Percentiles rank a stretch among this genome's conserved stretches.
Evolutionary conservation across 495 filamentous ascomycete species (phyloP).

Genomic region (Penicillium canescens): DNA sequence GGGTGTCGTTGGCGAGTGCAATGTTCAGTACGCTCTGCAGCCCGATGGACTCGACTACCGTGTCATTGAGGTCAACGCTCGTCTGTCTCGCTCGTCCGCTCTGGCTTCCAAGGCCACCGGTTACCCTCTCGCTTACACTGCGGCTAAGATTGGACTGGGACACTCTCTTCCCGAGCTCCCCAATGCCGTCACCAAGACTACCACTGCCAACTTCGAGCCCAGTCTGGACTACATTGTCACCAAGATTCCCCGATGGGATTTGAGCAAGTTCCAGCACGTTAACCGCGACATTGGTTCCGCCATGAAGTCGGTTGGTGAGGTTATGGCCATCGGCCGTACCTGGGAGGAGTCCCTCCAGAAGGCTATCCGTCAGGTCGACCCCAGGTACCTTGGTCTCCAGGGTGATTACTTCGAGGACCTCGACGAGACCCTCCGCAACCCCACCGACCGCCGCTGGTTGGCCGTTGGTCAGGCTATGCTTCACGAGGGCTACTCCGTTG

Average conservation of each 20-base stretch:
- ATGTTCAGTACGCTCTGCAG: constrained; percentile 96
- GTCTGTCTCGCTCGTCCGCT: constrained; percentile 91
- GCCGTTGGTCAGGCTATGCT: constrained; percentile 98
- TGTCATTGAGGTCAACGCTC: constrained; percentile 97
- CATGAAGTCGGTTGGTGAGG: constrained; percentile 98
- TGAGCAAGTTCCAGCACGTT: constrained; percentile 98
- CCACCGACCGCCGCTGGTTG: constrained; percentile 93
- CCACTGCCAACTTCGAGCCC: constrained; percentile 97
- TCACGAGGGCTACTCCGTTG: constrained; percentile 91
- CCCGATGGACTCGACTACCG: constrained; percentile 94
- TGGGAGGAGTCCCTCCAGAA: constrained; percentile 99
- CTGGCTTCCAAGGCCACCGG: constrained; percentile 96
- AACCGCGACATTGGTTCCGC: constrained; percentile 95
- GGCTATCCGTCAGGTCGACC: constrained; percentile 94
- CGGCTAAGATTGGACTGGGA: constrained; percentile 94
- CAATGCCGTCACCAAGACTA: constrained; percentile 97
- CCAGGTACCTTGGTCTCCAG: constrained; percentile 88
- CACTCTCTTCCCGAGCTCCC: constrained; percentile 93
- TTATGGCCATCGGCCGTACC: constrained; percentile 98
- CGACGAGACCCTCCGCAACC: constrained; percentile 86
- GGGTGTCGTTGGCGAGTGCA: constrained; percentile 95
- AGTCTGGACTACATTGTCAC: constrained; percentile 97
- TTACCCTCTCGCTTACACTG: constrained; percentile 94
- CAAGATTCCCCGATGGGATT: constrained; percentile 97
- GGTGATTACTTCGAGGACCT: constrained; percentile 92